Evolutionary conservation across 345 rosid species (phyloP).

Genomic region (Microthlaspi erraticum): DNA sequence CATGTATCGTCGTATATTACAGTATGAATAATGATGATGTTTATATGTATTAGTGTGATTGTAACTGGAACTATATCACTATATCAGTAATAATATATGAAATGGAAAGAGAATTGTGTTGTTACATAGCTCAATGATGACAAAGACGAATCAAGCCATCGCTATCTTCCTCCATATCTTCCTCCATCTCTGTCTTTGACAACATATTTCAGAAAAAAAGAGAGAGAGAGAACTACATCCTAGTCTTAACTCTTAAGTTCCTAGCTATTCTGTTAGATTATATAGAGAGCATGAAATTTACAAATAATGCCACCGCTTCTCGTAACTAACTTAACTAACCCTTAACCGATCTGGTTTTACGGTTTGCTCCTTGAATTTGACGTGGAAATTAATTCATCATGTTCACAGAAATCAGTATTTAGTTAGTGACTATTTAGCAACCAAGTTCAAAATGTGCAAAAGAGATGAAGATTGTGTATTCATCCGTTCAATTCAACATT

Average conservation of each 20-base stretch:
- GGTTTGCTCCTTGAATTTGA: too few species aligned
- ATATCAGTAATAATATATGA: conserved; percentile 12
- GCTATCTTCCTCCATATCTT: conserved; percentile 1
- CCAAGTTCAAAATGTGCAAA: not conserved
- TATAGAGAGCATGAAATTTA: too few species aligned
- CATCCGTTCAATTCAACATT: conserved; percentile 3
- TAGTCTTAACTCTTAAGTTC: too few species aligned
- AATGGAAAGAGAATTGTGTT: conserved; percentile 12
- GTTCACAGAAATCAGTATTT: not conserved
- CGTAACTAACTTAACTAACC: too few species aligned
- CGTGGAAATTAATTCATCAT: not conserved
- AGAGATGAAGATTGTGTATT: not conserved
- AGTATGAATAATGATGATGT: conserved; percentile 37
- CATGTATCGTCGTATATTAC: conserved; percentile 11
- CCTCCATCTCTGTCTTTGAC: conserved; percentile 27
- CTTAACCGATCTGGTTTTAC: too few species aligned
- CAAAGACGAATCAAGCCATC: conserved; percentile 42
- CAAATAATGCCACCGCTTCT: too few species aligned
- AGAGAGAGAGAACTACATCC: too few species aligned
- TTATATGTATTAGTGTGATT: conserved; percentile 33
- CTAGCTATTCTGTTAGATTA: too few species aligned
- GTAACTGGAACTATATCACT: conserved; percentile 8
- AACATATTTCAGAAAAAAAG: too few species aligned
- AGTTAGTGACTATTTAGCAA: not conserved
- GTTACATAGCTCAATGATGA: conserved; percentile 45